A percentile compares a stretch with the other conserved stretches of the same genome.
These are phyloP conservation scores for Stentor roeselii DNA, from an alignment of 73 alveolate genomes.

Conservation along the genomic window DNA sequence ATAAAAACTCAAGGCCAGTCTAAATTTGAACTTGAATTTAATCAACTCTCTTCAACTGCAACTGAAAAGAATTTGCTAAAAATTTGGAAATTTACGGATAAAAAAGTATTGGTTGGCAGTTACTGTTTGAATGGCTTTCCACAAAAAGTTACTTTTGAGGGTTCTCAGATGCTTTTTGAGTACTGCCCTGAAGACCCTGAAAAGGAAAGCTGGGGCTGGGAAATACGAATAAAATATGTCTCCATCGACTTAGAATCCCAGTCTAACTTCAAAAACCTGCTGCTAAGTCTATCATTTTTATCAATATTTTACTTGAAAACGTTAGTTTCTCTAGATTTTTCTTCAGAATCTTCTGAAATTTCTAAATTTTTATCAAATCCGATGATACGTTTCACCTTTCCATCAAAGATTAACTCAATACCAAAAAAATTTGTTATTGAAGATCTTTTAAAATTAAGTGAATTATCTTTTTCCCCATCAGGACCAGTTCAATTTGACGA, in stretches of 20 bases:
- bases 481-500: no score
- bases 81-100: background rate
- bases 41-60: background rate
- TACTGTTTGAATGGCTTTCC: background rate
- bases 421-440: no score
- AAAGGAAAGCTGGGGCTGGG: background rate
- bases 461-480: no score
- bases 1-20: background rate
- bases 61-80: background rate
- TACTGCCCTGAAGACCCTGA: background rate
- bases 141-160: background rate
- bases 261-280: background rate
- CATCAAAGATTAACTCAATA: no score
- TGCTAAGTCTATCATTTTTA: background rate
- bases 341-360: background rate
- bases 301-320: background rate
- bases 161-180: background rate
- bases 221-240: conserved; percentile 14
- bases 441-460: no score
- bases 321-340: background rate
- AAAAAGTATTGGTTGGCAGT: no score
- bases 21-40: background rate
- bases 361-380: no score
- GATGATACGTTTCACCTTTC: no score
- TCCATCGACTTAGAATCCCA: background rate